Base-by-base conservation (phyloP, 2,329 filamentous ascomycete species). In the Cyphellophora europaea region DNA sequence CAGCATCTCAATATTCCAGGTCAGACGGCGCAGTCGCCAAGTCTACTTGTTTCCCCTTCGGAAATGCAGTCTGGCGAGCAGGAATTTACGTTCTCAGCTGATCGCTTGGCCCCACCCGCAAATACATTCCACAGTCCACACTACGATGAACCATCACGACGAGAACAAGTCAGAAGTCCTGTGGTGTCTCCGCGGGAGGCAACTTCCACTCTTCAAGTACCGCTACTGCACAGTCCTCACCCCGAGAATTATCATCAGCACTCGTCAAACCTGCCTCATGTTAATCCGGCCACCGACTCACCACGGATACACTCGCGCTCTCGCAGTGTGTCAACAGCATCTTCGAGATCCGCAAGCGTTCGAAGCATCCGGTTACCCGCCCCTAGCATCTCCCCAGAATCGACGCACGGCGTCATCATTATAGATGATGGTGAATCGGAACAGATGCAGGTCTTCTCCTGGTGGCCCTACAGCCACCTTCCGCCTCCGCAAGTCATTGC, bases 401-500 rank as follows among this genome's bases (percentile, higher is more conserved):
- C 69, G 3, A 36, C 53, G 11, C 49, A 53, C 28, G 51, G 56
- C 28, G 37, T 45, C 14, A 46, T 32, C 5, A 35, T 36, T 5
- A 38, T 65, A 44, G 49, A 56, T 35, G 36, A 63, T 51, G 33
- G 69, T 58, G 48, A 71, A 61, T 40, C 45, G 11, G 38, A 43
- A 31, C 56, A 60, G 13, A 46, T 55, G 25, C 61, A 56, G 34
- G 57, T 58, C 5, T 65, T 83, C 27, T 69, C 58, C 30, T 93
- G 86, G 81, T 95, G 88, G 87, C 87, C 87, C 2, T 83, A 87
- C 53, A 65, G 62, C 4, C 47, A 83, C 13, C 61, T 93, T 4
- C 84, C 87, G 3, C 64, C 82, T 8, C 85, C 86, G 2, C 70
- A 82, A 37, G 62, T 81, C 5, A 65, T 96, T 11, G 57, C 77